Conservation (phyloP, 2,329 filamentous ascomycete genomes). For the Thyridium curvatum region DNA sequence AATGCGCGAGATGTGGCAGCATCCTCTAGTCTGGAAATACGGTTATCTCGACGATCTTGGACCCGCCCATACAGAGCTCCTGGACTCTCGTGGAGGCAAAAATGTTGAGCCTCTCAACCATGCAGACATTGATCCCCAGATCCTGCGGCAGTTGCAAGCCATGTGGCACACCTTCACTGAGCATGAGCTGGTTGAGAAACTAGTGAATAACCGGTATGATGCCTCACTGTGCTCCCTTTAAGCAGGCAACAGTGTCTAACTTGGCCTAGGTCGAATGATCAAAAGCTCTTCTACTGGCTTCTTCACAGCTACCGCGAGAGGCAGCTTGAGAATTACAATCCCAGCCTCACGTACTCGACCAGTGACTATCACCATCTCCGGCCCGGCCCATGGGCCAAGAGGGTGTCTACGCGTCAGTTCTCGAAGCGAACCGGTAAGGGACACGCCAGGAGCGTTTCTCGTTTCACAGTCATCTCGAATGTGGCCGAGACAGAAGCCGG, state of each 20-base stretch:
- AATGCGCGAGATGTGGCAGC: constrained; percentile 76
- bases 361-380: constrained; percentile 86
- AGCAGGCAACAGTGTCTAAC: too few relatives aligned
- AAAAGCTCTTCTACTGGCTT: constrained; percentile 88
- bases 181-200: constrained; percentile 60
- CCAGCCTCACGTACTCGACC: constrained; percentile 72
- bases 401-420: constrained; percentile 57
- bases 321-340: constrained; percentile 81
- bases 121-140: constrained; percentile 68
- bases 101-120: constrained; percentile 50
- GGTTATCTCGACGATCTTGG: constrained; percentile 66
- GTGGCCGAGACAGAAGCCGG: constrained; percentile 37
- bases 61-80: background rate
- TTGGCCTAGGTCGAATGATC: constrained; percentile 75
- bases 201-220: constrained; percentile 60
- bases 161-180: constrained; percentile 86
- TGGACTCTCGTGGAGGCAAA: constrained; percentile 49
- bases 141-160: constrained; percentile 79
- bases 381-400: constrained; percentile 50
- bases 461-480: constrained; percentile 61
- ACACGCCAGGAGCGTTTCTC: constrained; percentile 48
- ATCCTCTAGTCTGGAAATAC: constrained; percentile 82
- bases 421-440: constrained; percentile 36
- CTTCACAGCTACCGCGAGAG: constrained; percentile 77
- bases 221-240: background rate